These are phyloP conservation scores for Incumbomyces delicatus DNA, from an alignment of 2,329 filamentous ascomycete species.

Conservation along the genomic window DNA sequence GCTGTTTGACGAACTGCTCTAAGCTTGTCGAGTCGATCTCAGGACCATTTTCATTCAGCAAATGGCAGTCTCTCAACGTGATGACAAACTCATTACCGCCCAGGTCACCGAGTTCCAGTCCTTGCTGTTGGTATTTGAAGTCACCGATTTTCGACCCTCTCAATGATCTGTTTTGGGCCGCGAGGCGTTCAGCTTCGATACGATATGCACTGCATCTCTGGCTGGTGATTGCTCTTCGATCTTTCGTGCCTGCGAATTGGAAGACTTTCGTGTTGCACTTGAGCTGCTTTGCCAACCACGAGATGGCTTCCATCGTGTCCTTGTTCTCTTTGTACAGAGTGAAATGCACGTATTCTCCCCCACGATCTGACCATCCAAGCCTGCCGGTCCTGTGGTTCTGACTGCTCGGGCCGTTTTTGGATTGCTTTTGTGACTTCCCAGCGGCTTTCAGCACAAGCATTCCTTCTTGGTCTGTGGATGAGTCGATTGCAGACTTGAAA, in stretches of 20 bases:
- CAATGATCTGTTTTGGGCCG: constrained; percentile 52
- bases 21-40: constrained; percentile 14
- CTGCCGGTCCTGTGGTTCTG: constrained; percentile 30
- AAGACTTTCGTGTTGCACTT: constrained; percentile 60
- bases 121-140: constrained; percentile 63
- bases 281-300: constrained; percentile 63
- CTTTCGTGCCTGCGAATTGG: constrained; percentile 82
- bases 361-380: constrained; percentile 54
- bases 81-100: constrained; percentile 88
- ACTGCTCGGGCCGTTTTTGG: constrained; percentile 21
- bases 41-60: constrained; percentile 28
- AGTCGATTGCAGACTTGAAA: constrained; percentile 70
- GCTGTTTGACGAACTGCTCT: constrained; percentile 25
- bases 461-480: constrained; percentile 62
- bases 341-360: constrained; percentile 79
- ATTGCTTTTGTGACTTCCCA: constrained; percentile 26
- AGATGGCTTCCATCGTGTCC: constrained; percentile 86
- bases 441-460: constrained; percentile 43
- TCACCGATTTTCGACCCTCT: constrained; percentile 62
- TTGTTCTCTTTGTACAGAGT: constrained; percentile 95
- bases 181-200: constrained; percentile 53
- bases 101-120: constrained; percentile 73
- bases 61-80: constrained; percentile 71
- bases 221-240: constrained; percentile 74
- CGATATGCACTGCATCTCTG: constrained; percentile 65